Evolutionary conservation across 106 monocot species (phyloP).

Genomic region (Narthecium ossifragum): DNA sequence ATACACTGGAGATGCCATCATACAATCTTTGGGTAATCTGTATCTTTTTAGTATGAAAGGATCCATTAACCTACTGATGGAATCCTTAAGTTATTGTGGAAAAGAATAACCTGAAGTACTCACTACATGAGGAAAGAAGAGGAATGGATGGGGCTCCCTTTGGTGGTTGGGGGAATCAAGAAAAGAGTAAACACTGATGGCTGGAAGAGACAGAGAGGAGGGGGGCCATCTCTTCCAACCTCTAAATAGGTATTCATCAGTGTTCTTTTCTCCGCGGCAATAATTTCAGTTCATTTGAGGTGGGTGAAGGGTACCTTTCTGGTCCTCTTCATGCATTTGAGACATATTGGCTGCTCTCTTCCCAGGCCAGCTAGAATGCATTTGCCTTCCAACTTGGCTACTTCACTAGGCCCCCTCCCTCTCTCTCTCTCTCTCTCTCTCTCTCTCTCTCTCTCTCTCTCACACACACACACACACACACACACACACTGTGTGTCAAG

Average conservation of each 20-base stretch:
- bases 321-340: neutral
- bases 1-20: too few relatives aligned
- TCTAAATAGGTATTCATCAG: too few relatives aligned
- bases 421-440: neutral
- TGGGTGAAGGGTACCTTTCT: neutral
- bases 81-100: too few relatives aligned
- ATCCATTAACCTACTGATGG: neutral
- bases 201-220: neutral
- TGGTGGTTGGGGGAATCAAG: neutral
- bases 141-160: neutral
- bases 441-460: constrained; percentile 6
- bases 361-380: too few relatives aligned
- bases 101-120: too few relatives aligned
- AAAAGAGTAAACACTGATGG: too few relatives aligned
- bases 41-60: neutral
- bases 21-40: neutral
- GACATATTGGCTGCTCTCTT: too few relatives aligned
- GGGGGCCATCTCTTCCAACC: neutral
- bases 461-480: neutral
- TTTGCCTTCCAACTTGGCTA: too few relatives aligned
- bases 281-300: neutral
- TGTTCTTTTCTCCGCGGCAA: neutral
- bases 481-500: neutral
- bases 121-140: too few relatives aligned
- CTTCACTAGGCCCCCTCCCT: neutral